Base-by-base conservation (phyloP, 192 early-diverging fungal species). In the Kickxella alabastrina region DNA sequence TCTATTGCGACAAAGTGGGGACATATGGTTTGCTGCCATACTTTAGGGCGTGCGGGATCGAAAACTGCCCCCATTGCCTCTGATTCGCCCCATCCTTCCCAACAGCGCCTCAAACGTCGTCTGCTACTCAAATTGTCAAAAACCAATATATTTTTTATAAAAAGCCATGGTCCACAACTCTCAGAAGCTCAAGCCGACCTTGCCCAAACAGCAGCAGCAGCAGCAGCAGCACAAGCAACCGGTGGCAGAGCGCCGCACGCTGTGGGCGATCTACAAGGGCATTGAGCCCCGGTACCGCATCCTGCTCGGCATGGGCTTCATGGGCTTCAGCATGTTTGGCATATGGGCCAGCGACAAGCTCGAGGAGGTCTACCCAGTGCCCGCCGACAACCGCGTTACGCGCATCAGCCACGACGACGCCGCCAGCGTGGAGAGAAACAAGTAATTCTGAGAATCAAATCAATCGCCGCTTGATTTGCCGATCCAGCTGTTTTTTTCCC, bases 281-380 rank as follows among this genome's bases (percentile, higher is more conserved):
- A 56, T 75, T 24, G 57, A 47, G 59, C 72, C 72, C 8, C 64
- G 65, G 27, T 44, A 63, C 57, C 72, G 72, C 40, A 59, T 75
- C 36, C 62, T 68, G 34, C 44, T 75, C 21, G 72, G 72, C 56
- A 64, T 75, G 65, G 61, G 60, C 31, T 64, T 75, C 53, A 75
- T 75, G 72, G 72, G 57, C 19, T 65, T 75, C 49, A 68, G 65
- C 57, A 68, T 75, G 60, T 10, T 65, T 17, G 72, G 72, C 13
- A 28, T 75, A 39, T 75, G 65, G 65, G 65, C 54, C 50, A 75
- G 72, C 56, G 72, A 75, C 57, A 59, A 46, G 54, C 60, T 75
- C 24, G 72, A 75, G 42, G 37, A 59, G 43, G 24, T 23, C 12
- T 68, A 56, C 15, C 72, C 72, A 54, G 39, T 61, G 7, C 23